Percentiles rank a stretch among this genome's conserved stretches.
phyloP scores from a whole-genome alignment of 2,329 filamentous ascomycete genomes.

The Monosporascus sp. region DNA sequence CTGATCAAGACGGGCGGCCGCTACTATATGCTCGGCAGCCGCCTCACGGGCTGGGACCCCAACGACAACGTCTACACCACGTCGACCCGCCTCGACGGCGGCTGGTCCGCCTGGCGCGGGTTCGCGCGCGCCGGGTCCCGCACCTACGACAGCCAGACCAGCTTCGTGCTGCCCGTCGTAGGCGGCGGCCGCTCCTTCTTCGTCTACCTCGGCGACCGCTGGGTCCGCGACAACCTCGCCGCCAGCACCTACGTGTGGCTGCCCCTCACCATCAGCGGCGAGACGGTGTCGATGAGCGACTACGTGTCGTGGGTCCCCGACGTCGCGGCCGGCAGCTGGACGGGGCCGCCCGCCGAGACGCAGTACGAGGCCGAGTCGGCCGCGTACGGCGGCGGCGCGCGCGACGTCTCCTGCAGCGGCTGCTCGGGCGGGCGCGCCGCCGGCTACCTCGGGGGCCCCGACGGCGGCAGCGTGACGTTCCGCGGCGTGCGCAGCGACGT shows the following conservation, averaged over 20 bases:
- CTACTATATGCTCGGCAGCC: slow-evolving; percentile 62
- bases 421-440: neutral
- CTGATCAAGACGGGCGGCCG: slow-evolving; percentile 53
- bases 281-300: slow-evolving; percentile 44
- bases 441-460: slow-evolving; percentile 30
- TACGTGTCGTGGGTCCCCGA: slow-evolving; percentile 50
- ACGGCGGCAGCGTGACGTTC: slow-evolving; percentile 42
- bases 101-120: slow-evolving; percentile 55
- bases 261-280: slow-evolving; percentile 49
- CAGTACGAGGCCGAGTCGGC: slow-evolving; percentile 47
- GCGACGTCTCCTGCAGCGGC: slow-evolving; percentile 31
- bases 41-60: slow-evolving; percentile 50
- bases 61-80: slow-evolving; percentile 63
- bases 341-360: slow-evolving; percentile 38
- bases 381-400: slow-evolving; percentile 39
- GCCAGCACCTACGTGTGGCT: slow-evolving; percentile 61
- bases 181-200: slow-evolving; percentile 32
- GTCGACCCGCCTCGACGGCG: slow-evolving; percentile 48
- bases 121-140: slow-evolving; percentile 51
- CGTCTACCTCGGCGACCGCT: slow-evolving; percentile 61
- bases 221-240: slow-evolving; percentile 54
- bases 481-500: slow-evolving; percentile 36
- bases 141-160: slow-evolving; percentile 57
- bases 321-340: slow-evolving; percentile 36
- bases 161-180: slow-evolving; percentile 46